Evolutionary conservation across 257 asterid species (phyloP).

Genomic region (Echites panduratus): DNA sequence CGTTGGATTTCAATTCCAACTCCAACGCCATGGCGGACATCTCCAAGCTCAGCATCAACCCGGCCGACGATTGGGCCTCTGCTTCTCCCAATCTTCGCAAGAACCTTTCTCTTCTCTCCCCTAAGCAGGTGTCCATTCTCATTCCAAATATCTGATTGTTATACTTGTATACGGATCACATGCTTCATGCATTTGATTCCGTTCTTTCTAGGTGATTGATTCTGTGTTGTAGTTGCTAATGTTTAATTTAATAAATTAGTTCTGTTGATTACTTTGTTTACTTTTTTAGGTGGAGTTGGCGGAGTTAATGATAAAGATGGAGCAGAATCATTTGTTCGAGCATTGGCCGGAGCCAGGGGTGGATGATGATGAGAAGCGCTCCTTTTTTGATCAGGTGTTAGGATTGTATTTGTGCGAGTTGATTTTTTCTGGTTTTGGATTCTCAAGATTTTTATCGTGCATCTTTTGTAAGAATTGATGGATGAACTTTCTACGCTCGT

Average conservation of each 20-base stretch:
- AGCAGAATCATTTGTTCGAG: conserved; percentile 74
- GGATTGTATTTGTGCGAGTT: conserved; percentile 1
- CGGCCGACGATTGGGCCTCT: conserved; percentile 33
- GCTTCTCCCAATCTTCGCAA: conserved; percentile 55
- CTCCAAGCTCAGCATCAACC: conserved; percentile 35
- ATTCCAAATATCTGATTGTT: neutral
- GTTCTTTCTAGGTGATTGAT: neutral
- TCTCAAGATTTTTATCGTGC: neutral
- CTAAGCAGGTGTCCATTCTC: conserved; percentile 41
- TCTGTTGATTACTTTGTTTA: neutral
- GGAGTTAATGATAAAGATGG: conserved; percentile 57
- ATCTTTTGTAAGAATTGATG: too few relatives aligned
- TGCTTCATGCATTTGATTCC: too few relatives aligned
- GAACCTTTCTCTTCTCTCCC: conserved; percentile 60
- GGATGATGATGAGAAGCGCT: conserved; percentile 64
- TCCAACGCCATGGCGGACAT: conserved; percentile 42
- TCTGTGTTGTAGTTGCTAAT: neutral
- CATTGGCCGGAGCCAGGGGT: conserved; percentile 87
- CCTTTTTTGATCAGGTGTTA: conserved; percentile 72
- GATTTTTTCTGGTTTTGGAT: neutral
- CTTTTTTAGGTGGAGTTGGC: conserved; percentile 65
- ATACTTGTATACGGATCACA: neutral
- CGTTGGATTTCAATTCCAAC: conserved; percentile 11
- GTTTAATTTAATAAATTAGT: neutral
- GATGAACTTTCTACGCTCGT: too few relatives aligned